Evolutionary conservation across 2,329 filamentous ascomycete species (phyloP), one percentile per base, ranked within the genome.

Genomic region (Talaromyces sp.): DNA sequence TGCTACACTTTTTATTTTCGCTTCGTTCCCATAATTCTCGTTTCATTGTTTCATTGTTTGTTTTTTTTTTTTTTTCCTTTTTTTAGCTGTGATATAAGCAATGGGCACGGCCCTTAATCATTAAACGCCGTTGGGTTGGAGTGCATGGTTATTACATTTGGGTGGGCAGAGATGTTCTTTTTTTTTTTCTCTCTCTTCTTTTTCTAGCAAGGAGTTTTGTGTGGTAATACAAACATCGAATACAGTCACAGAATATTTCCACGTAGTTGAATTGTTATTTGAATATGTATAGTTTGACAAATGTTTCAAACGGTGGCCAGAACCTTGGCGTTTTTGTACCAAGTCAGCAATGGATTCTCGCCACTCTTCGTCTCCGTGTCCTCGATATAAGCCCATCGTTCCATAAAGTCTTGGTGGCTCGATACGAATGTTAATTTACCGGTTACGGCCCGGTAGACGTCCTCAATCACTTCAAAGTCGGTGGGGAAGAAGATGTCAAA

Each of bases 401-500:
- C 83, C 84, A 99, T 87, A 72, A 98, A 99, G 66, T 96, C 91
- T 72, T 93, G 92, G 70, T 99, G 95, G 42, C 88, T 87, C 73
- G 88, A 84, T 57, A 96, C 91, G 57, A 89, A 85, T 2, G 93
- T 96, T 69, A 98, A 81, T 73, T 96, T 95, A 33, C 93, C 93
- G 0, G 95, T 99, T 69, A 98, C 87, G 64, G 92, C 92, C 60
- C 91, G 88, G 78, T 99, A 99, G 68, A 98, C 87, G 69, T 92
- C 88, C 76, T 98, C 92, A 77, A 95, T 89, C 67, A 96, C 88
- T 65, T 85, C 83, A 73, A 99, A 99, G 76, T 99, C 90, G 11
- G 95, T 99, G 0, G 95, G 95, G 79, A 99, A 99, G 72, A 99
- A 88, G 69, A 99, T 97, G 73, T 99, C 96, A 73, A 99, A 99